Conservation (phyloP, 2,329 filamentous ascomycete species). For the Thelonectria blattea region DNA sequence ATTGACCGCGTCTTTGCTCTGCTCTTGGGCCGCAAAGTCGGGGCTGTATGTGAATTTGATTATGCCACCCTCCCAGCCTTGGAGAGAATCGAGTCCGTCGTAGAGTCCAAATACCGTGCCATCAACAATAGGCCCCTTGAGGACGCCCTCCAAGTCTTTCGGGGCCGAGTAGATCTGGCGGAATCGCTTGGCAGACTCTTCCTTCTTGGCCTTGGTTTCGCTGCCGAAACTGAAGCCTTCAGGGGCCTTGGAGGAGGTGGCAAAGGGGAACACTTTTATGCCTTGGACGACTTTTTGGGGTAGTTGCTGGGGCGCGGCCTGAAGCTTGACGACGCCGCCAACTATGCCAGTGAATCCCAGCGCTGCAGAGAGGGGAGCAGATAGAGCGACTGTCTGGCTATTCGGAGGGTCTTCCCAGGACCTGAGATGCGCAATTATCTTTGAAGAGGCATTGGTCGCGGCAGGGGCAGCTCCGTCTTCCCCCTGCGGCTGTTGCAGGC, state of each 20-base stretch:
- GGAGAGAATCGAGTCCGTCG: conserved; percentile 58
- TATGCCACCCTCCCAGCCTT: conserved; percentile 83
- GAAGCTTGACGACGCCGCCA: conserved; percentile 85
- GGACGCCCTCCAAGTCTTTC: conserved; percentile 63
- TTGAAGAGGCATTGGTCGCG: conserved; percentile 51
- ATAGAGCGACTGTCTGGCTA: conserved; percentile 79
- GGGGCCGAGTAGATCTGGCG: conserved; percentile 71
- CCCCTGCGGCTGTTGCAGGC: conserved; percentile 71
- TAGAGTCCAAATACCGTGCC: conserved; percentile 75
- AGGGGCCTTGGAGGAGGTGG: conserved; percentile 59
- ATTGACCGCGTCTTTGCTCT: conserved; percentile 54
- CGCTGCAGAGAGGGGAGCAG: conserved; percentile 74
- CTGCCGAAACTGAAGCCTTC: conserved; percentile 84
- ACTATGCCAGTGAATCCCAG: conserved; percentile 76
- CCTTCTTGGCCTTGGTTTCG: conserved; percentile 81
- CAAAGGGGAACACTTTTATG: conserved; percentile 84
- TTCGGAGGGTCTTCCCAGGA: conserved; percentile 89
- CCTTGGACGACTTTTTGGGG: conserved; percentile 67
- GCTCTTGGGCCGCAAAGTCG: conserved; percentile 46
- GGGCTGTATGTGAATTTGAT: conserved; percentile 70
- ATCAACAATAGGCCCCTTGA: conserved; percentile 88
- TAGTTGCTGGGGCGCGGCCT: conserved; percentile 78
- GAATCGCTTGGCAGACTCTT: conserved; percentile 76
- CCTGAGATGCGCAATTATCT: conserved; percentile 76
- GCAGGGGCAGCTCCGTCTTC: conserved; percentile 70